A percentile compares a stretch with the other conserved stretches of the same genome.
phyloP scores from a whole-genome alignment of 768 basidiomycete genomes.

The Pulveroboletus frians region DNA sequence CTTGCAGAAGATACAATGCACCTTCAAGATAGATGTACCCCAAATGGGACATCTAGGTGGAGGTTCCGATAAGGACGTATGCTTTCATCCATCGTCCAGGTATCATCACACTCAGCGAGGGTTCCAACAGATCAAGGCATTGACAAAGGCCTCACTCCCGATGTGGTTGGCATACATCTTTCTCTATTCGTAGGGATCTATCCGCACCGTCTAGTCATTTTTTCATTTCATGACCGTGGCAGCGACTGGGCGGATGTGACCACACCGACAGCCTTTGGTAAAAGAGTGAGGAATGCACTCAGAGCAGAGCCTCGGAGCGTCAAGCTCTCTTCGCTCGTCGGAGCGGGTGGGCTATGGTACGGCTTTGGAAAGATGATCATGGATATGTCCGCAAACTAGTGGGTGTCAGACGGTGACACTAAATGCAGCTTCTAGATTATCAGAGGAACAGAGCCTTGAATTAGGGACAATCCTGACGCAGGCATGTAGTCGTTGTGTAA shows the following conservation, averaged over 20 bases:
- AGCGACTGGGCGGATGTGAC: constrained; percentile 87
- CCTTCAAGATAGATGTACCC: constrained; percentile 79
- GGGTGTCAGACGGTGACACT: background rate
- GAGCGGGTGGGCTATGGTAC: constrained; percentile 88
- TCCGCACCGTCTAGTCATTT: background rate
- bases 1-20: constrained; percentile 84
- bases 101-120: constrained; percentile 6
- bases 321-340: constrained; percentile 75
- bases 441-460: constrained; percentile 66
- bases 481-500: constrained; percentile 34
- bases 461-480: constrained; percentile 68
- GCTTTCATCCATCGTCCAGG: constrained; percentile 21
- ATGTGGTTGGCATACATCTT: constrained; percentile 90
- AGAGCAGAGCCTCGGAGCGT: constrained; percentile 87
- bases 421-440: constrained; percentile 46
- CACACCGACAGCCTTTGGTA: constrained; percentile 72
- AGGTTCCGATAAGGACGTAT: constrained; percentile 76
- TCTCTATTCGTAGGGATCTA: constrained; percentile 59
- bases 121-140: constrained; percentile 59
- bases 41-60: constrained; percentile 89
- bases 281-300: constrained; percentile 77
- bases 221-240: constrained; percentile 23
- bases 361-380: constrained; percentile 84
- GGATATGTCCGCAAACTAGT: constrained; percentile 55
- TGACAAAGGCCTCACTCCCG: constrained; percentile 76